phyloP scores from a whole-genome alignment of 2,329 filamentous ascomycete genomes.

The Aspergillus chevalieri region DNA sequence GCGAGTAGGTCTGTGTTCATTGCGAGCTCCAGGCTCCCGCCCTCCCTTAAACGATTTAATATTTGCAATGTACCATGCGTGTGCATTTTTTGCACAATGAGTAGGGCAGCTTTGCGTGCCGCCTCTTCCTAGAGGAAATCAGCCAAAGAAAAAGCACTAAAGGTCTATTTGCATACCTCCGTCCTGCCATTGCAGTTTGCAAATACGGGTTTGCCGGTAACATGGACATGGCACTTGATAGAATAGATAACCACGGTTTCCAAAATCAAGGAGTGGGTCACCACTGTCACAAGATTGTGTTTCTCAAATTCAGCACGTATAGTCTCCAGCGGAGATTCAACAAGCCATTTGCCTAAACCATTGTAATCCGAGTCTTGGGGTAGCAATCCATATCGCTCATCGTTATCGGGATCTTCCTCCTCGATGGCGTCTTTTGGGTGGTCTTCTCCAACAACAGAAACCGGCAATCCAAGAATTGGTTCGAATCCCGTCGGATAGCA shows the following conservation, averaged over 20 bases:
- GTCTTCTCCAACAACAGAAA: not conserved
- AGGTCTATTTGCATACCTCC: not conserved
- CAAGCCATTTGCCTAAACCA: not conserved
- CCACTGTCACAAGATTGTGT: not conserved
- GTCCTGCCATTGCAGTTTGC: not conserved
- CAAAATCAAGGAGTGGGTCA: not conserved
- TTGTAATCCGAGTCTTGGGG: not conserved
- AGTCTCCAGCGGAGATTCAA: not conserved
- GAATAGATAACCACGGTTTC: not conserved
- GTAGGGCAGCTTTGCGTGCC: not conserved
- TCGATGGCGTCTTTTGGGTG: not conserved
- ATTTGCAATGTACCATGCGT: not conserved
- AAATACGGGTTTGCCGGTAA: not conserved
- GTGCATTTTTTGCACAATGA: not conserved
- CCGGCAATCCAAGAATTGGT: not conserved
- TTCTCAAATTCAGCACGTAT: not conserved
- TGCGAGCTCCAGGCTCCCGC: not conserved
- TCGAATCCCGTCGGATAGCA: not conserved
- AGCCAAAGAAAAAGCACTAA: not conserved
- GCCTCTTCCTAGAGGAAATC: slow-evolving; percentile 1
- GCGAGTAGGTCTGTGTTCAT: slow-evolving; percentile 5
- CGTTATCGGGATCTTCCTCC: not conserved
- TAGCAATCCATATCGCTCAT: not conserved
- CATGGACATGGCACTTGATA: not conserved
- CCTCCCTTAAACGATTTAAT: not conserved